Conservation (phyloP, 2,329 filamentous ascomycete species). For the Podosphaera aphanis region DNA sequence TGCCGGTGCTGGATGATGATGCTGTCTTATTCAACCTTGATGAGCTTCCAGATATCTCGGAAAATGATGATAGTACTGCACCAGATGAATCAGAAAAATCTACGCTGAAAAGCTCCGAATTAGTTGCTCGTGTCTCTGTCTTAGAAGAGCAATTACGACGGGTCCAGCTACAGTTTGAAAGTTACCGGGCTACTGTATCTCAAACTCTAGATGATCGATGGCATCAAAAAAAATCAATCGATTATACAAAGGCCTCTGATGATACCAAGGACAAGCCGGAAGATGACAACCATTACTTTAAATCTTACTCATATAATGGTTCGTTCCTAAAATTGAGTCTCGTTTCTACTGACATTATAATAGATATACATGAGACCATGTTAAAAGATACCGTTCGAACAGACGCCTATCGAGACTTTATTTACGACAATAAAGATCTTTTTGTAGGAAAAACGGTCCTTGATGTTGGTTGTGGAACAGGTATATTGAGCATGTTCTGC, state of each 20-base stretch:
- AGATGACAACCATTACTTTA: slow-evolving; percentile 37
- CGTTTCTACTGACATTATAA: neutral
- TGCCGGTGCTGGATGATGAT: slow-evolving; percentile 72
- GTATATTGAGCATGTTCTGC: slow-evolving; percentile 86
- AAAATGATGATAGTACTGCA: slow-evolving; percentile 14
- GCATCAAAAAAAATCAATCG: slow-evolving; percentile 8
- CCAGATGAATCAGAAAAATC: slow-evolving; percentile 12
- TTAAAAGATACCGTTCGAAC: slow-evolving; percentile 75
- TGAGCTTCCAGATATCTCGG: slow-evolving; percentile 34
- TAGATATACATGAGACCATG: slow-evolving; percentile 93
- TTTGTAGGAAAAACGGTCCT: slow-evolving; percentile 73
- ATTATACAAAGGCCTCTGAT: slow-evolving; percentile 7
- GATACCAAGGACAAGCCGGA: slow-evolving; percentile 20
- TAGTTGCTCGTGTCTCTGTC: slow-evolving; percentile 16
- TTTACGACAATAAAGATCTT: slow-evolving; percentile 72
- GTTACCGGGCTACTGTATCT: slow-evolving; percentile 19
- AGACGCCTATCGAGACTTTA: slow-evolving; percentile 81
- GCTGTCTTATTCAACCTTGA: slow-evolving; percentile 71
- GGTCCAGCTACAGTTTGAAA: slow-evolving; percentile 19
- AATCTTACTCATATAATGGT: slow-evolving; percentile 43
- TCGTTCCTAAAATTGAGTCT: slow-evolving; percentile 10
- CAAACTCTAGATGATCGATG: slow-evolving; percentile 19
- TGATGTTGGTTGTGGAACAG: slow-evolving; percentile 72
- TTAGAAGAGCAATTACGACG: slow-evolving; percentile 18
- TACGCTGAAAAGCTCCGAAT: slow-evolving; percentile 6